Conservation (phyloP, 495 filamentous ascomycete species). For the Aspergillus olivimuriae region DNA sequence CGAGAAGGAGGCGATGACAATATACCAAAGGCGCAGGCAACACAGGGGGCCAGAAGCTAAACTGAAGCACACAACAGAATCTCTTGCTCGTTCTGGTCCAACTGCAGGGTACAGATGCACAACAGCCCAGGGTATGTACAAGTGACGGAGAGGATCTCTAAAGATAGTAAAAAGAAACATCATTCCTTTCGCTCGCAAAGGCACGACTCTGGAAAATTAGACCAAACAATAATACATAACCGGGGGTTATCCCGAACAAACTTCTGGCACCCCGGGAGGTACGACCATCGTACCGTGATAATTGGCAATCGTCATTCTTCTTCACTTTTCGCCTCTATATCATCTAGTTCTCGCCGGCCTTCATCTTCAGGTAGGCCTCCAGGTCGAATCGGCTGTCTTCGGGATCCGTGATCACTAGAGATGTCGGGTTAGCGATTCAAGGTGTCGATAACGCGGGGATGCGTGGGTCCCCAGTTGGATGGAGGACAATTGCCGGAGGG, state of each 20-base stretch:
- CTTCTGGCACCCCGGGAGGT: constrained; percentile 36
- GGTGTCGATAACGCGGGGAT: constrained; percentile 1
- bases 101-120: constrained; percentile 43
- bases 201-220: constrained; percentile 41
- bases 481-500: no score
- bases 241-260: constrained; percentile 31
- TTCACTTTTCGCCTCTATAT: constrained; percentile 24
- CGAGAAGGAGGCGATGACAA: neutral
- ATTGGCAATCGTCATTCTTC: constrained; percentile 25
- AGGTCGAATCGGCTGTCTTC: constrained; percentile 84
- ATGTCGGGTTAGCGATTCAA: constrained; percentile 17
- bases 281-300: constrained; percentile 28
- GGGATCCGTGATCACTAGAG: constrained; percentile 73
- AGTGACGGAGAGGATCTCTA: constrained; percentile 43
- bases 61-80: constrained; percentile 36
- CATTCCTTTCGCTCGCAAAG: constrained; percentile 45
- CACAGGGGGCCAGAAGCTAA: constrained; percentile 15
- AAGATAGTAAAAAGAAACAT: constrained; percentile 31
- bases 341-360: constrained; percentile 50
- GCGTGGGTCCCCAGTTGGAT: no score
- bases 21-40: constrained; percentile 6
- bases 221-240: constrained; percentile 48
- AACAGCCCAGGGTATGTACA: constrained; percentile 47
- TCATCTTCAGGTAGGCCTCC: constrained; percentile 69
- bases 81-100: constrained; percentile 43